Evolutionary conservation across 306 rosid genomes (phyloP).

Genomic region (Citrullus mucosospermus): DNA sequence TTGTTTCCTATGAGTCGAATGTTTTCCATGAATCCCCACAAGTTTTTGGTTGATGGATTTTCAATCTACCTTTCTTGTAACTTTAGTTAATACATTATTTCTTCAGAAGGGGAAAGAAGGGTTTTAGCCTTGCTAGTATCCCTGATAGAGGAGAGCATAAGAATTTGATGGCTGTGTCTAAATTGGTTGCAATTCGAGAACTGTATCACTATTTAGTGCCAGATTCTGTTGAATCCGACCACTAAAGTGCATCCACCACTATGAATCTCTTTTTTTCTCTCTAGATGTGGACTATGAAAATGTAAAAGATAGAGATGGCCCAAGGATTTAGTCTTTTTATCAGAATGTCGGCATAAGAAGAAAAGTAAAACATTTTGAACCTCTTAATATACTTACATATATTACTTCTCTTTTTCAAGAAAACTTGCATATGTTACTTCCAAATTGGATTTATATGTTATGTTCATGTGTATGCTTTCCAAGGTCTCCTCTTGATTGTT

Average conservation of each 20-base stretch:
- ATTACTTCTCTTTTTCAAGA: too few relatives aligned
- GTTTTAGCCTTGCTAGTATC: background rate
- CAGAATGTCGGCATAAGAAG: background rate
- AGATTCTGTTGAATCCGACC: background rate
- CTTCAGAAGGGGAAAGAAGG: background rate
- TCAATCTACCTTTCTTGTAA: too few relatives aligned
- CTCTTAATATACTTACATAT: background rate
- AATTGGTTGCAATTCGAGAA: background rate
- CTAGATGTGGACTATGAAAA: background rate
- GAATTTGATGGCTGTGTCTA: background rate
- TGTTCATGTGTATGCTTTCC: background rate
- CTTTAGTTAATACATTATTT: background rate
- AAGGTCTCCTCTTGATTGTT: background rate
- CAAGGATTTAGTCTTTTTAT: background rate
- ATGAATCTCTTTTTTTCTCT: background rate
- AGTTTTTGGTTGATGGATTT: background rate
- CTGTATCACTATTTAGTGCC: background rate
- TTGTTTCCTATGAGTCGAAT: background rate
- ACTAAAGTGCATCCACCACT: background rate
- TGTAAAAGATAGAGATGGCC: background rate
- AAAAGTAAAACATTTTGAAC: background rate
- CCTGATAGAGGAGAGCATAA: background rate
- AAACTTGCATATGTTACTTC: background rate
- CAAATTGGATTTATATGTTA: background rate
- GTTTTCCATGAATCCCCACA: background rate